Evolutionary conservation across 176 grass and related monocot genomes (phyloP), one percentile per base, ranked within the genome.

Genomic region (Cenchrus americanus): DNA sequence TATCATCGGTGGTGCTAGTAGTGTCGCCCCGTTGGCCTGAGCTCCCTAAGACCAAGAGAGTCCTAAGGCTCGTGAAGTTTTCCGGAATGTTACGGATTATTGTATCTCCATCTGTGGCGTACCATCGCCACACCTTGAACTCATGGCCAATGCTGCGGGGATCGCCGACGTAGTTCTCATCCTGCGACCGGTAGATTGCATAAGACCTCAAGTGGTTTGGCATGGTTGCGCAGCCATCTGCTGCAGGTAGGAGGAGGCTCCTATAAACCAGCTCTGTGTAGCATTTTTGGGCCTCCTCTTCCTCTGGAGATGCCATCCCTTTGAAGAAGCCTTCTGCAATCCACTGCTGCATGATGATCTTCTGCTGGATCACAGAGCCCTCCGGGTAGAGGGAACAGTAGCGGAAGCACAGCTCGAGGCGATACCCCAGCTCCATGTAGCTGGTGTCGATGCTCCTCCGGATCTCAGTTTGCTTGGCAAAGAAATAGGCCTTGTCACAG

Each of bases 241-340:
- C 15, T 18, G 12, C 6, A 0, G 27, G 52, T 17, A 76, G 18
- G 14, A 76, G 52, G 19, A 76, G 52, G 73, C 73, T 54, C 50
- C 72, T 75, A 14, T 40, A 1, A 2, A 41, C 30, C 18, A 76
- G 27, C 30, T 22, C 73, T 17, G 18, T 34, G 7, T 59, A 76
- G 14, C 52, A 59, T 42, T 12, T 6, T 8, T 15, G 24, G 32
- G 73, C 73, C 51, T 76, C 18, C 27, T 23, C 57, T 10, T 60
- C 57, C 7, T 61, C n/a, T 1, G 54, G 54, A 58, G 6, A 58
- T 58, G 18, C 9, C 50, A 7, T 55, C 4, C n/a, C n/a, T 24
- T 15, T 12, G 26, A 76, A 34, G 73, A 76, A 76, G 9, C 73
- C 73, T 27, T 76, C 73, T 58, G 73, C 73, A 22, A 76, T 41